Evolutionary conservation across 371 early-diverging fungal species (phyloP).

Genomic region (Mortierella sp.): DNA sequence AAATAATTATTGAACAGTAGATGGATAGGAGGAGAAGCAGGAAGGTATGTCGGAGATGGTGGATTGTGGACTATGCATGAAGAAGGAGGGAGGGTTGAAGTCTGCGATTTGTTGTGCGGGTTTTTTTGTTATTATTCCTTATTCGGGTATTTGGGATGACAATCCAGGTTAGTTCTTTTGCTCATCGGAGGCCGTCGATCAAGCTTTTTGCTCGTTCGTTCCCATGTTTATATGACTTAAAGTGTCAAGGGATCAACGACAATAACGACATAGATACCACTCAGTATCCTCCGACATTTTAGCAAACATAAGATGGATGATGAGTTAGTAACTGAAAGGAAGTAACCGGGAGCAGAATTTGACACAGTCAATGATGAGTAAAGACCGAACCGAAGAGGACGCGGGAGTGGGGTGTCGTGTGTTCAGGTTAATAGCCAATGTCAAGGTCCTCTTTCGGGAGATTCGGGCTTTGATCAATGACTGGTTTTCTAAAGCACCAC

Average conservation of each 20-base stretch:
- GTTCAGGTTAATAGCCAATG: neutral
- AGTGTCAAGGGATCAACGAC: slow-evolving; percentile 7
- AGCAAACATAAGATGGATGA: neutral
- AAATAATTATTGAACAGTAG: neutral
- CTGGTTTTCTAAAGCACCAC: neutral
- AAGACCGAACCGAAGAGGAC: neutral
- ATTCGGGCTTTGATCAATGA: neutral
- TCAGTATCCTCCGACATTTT: neutral
- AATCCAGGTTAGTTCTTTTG: neutral
- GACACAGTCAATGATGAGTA: slow-evolving; percentile 1
- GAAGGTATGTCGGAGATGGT: neutral
- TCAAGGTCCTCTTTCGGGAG: neutral
- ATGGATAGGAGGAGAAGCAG: neutral
- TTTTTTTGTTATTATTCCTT: neutral
- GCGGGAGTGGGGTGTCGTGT: neutral
- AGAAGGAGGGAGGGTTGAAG: neutral
- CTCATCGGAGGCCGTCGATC: neutral
- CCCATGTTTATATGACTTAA: slow-evolving; percentile 1
- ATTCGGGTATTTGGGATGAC: neutral
- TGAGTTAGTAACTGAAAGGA: neutral
- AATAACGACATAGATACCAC: neutral
- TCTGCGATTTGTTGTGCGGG: no score
- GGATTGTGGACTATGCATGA: neutral
- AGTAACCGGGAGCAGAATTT: neutral
- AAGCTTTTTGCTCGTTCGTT: neutral